Evolutionary conservation across 306 rosid genomes (phyloP).

Genomic region (Argentina anserina): DNA sequence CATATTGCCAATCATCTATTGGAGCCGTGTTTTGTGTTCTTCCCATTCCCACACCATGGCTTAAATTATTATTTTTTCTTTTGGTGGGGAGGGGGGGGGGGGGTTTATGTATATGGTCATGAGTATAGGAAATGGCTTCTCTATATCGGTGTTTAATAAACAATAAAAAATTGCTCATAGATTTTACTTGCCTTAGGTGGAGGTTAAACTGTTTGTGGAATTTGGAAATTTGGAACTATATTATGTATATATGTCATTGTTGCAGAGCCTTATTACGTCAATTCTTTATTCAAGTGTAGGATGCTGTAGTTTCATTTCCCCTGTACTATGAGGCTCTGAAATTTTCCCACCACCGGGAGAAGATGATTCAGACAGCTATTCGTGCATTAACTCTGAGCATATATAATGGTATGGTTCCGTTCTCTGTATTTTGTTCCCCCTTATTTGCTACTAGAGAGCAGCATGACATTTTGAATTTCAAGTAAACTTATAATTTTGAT

Average conservation of each 20-base stretch:
- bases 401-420: slow-evolving; percentile 50
- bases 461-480: slow-evolving; percentile 6
- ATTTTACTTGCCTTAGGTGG: background rate
- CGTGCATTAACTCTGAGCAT: slow-evolving; percentile 66
- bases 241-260: background rate
- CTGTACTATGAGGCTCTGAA: slow-evolving; percentile 70
- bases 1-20: background rate
- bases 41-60: slow-evolving; percentile 4
- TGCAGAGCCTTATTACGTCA: background rate
- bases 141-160: background rate
- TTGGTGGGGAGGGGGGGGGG: too few relatives aligned
- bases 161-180: background rate
- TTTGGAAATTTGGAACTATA: background rate
- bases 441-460: slow-evolving; percentile 6
- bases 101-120: slow-evolving; percentile 1
- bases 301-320: slow-evolving; percentile 75
- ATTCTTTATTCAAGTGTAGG: slow-evolving; percentile 37
- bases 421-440: background rate
- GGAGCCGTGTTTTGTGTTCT: slow-evolving; percentile 10
- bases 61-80: background rate
- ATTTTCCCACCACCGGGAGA: slow-evolving; percentile 70
- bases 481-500: slow-evolving; percentile 28
- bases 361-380: slow-evolving; percentile 71
- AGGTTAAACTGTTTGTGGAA: background rate
- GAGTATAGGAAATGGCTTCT: background rate